phyloP scores from a whole-genome alignment of 208 protist genomes.

The Jaenimonas drosophilae region DNA sequence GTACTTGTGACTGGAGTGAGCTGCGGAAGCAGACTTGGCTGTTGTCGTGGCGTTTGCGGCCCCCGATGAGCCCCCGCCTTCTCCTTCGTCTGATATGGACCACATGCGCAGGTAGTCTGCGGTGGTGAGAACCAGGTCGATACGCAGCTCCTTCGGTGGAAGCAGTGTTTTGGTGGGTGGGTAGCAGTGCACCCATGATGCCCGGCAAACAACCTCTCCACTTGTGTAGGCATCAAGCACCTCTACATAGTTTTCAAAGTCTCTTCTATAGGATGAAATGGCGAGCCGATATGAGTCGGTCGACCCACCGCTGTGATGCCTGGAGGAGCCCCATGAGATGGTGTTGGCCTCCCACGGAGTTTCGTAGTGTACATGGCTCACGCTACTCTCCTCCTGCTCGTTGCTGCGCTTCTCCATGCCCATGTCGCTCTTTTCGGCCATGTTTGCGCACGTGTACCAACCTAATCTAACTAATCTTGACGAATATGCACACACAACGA shows the following conservation, averaged over 20 bases:
- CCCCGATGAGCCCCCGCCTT: too few species aligned
- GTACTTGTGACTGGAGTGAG: slow-evolving; percentile 15
- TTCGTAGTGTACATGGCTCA: slow-evolving; percentile 77
- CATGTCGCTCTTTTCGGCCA: neutral
- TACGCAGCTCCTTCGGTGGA: slow-evolving; percentile 67
- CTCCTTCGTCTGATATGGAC: too few species aligned
- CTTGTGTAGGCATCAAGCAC: slow-evolving; percentile 66
- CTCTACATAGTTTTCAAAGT: slow-evolving; percentile 95
- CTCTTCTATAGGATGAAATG: slow-evolving; percentile 92
- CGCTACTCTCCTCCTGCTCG: slow-evolving; percentile 4
- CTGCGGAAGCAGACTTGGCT: too few species aligned
- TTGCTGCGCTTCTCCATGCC: too few species aligned
- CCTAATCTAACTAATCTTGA: neutral
- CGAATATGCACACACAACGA: too few species aligned
- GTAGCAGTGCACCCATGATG: slow-evolving; percentile 95
- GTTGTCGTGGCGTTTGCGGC: too few species aligned
- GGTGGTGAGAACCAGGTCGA: slow-evolving; percentile 95
- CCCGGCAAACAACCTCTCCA: slow-evolving; percentile 46
- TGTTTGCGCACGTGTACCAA: neutral
- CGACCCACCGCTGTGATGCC: slow-evolving; percentile 15
- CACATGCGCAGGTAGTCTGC: slow-evolving; percentile 98
- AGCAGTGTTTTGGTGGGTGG: slow-evolving; percentile 97
- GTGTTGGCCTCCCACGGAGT: slow-evolving; percentile 95
- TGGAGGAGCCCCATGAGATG: slow-evolving; percentile 88
- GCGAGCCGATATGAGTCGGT: slow-evolving; percentile 86